Conservation (phyloP, 108 stramenopile species). For the Cyclotella choctawhatcheeana region DNA sequence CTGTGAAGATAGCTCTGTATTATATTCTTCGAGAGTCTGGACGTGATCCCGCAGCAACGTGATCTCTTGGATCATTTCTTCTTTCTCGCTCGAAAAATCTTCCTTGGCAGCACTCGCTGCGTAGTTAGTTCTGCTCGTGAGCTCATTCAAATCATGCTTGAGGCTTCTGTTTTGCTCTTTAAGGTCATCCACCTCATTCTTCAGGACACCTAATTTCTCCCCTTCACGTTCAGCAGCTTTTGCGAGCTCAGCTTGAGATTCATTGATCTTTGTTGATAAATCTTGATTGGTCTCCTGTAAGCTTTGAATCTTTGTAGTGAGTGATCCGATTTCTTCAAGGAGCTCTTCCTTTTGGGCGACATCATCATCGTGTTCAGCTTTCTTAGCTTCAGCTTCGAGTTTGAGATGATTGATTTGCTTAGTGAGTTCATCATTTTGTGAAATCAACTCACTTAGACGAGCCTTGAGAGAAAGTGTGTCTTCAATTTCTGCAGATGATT, state of each 20-base stretch:
- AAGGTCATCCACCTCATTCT: background rate
- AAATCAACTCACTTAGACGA: slow-evolving; percentile 13
- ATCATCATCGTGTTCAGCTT: background rate
- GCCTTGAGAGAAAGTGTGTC: slow-evolving; percentile 3
- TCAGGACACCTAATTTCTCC: background rate
- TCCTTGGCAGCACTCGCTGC: background rate
- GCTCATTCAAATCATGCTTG: slow-evolving; percentile 9
- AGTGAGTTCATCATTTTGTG: slow-evolving; percentile 18
- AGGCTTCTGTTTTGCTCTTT: slow-evolving; percentile 11
- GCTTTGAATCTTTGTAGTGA: slow-evolving; percentile 4
- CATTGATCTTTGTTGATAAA: slow-evolving; percentile 19
- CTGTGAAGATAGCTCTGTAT: slow-evolving; percentile 30
- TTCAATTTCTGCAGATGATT: background rate
- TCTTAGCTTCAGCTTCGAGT: slow-evolving; percentile 8
- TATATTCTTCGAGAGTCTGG: slow-evolving; percentile 23
- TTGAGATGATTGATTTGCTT: slow-evolving; percentile 12
- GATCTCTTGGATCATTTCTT: slow-evolving; percentile 26
- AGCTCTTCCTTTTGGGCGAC: background rate
- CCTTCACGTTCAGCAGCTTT: background rate
- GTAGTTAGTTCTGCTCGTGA: background rate
- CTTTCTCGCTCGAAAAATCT: slow-evolving; percentile 8
- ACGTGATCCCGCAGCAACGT: slow-evolving; percentile 32
- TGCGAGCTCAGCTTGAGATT: slow-evolving; percentile 8
- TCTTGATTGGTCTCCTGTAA: slow-evolving; percentile 23
- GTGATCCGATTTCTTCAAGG: slow-evolving; percentile 16